These are phyloP conservation scores for Cladosporium sp. DNA, from an alignment of 2,329 filamentous ascomycete genomes.

Conservation along the genomic window DNA sequence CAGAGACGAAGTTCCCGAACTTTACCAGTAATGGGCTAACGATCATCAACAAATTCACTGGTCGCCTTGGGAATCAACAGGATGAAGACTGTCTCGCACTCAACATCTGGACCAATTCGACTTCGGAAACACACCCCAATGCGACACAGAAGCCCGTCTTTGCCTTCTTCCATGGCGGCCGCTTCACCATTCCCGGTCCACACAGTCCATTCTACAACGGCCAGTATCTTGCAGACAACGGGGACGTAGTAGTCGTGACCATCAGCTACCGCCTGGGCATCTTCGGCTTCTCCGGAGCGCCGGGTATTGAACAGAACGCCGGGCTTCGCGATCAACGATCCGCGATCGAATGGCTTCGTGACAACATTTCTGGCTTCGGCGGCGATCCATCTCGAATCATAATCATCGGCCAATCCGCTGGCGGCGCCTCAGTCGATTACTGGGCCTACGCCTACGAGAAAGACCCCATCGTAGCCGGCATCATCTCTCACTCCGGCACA, in stretches of 20 bases:
- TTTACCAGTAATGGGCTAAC: slow-evolving; percentile 28
- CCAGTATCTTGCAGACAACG: slow-evolving; percentile 37
- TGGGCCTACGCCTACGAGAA: slow-evolving; percentile 37
- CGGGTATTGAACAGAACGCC: slow-evolving; percentile 45
- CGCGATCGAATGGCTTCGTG: slow-evolving; percentile 54
- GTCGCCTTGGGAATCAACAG: slow-evolving; percentile 24
- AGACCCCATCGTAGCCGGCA: slow-evolving; percentile 41
- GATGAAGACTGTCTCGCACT: slow-evolving; percentile 39
- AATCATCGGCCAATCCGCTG: slow-evolving; percentile 34
- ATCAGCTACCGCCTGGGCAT: slow-evolving; percentile 47
- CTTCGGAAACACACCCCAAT: slow-evolving; percentile 21
- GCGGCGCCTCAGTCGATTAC: slow-evolving; percentile 31
- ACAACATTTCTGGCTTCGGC: slow-evolving; percentile 54
- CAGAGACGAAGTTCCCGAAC: slow-evolving; percentile 26
- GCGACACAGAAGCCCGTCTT: slow-evolving; percentile 35
- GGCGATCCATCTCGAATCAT: slow-evolving; percentile 40
- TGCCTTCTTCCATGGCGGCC: slow-evolving; percentile 45
- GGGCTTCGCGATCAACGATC: slow-evolving; percentile 56
- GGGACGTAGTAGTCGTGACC: slow-evolving; percentile 44
- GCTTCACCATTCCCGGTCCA: slow-evolving; percentile 40
- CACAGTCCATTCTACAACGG: slow-evolving; percentile 42
- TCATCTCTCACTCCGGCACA: slow-evolving; percentile 42
- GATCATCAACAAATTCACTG: slow-evolving; percentile 27
- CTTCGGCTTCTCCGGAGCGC: slow-evolving; percentile 44
- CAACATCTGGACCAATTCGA: slow-evolving; percentile 39